Percentiles rank a stretch among this genome's conserved stretches.
Conservation (phyloP, 1,139 yeast genomes). For the Wickerhamomyces sp. region DNA sequence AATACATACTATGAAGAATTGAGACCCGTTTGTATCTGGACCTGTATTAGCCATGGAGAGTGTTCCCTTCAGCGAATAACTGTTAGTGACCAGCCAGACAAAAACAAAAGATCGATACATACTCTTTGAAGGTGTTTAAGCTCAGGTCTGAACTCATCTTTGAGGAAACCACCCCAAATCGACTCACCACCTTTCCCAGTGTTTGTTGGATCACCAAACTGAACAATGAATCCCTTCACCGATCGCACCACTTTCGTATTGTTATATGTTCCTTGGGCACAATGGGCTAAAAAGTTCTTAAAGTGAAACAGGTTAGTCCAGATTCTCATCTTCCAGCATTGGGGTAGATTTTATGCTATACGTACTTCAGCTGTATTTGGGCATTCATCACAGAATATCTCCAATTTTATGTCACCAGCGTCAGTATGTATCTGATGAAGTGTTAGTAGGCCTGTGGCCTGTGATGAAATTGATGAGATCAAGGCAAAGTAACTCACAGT, state of each 20-base stretch:
- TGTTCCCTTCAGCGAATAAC: constrained; percentile 27
- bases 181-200: constrained; percentile 49
- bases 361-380: constrained; percentile 34
- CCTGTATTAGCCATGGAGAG: constrained; percentile 44
- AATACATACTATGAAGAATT: constrained; percentile 34
- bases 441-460: no score
- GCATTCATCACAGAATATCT: constrained; percentile 34
- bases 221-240: constrained; percentile 42
- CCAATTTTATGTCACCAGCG: constrained; percentile 35
- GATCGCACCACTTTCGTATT: constrained; percentile 37
- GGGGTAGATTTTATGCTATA: background rate
- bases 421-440: constrained; percentile 31
- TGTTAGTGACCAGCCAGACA: background rate
- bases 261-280: constrained; percentile 42
- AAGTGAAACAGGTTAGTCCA: background rate
- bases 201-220: constrained; percentile 47
- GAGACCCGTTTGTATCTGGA: constrained; percentile 39
- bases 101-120: constrained; percentile 20
- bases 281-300: constrained; percentile 41
- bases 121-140: constrained; percentile 39
- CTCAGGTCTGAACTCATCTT: constrained; percentile 41
- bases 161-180: constrained; percentile 44
- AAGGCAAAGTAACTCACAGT: constrained; percentile 12
- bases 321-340: no score
- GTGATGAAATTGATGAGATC: no score